A percentile compares a stretch with the other conserved stretches of the same genome.
phyloP scores from a whole-genome alignment of 768 basidiomycete genomes.

The Lactifluus hygrophoroides region DNA sequence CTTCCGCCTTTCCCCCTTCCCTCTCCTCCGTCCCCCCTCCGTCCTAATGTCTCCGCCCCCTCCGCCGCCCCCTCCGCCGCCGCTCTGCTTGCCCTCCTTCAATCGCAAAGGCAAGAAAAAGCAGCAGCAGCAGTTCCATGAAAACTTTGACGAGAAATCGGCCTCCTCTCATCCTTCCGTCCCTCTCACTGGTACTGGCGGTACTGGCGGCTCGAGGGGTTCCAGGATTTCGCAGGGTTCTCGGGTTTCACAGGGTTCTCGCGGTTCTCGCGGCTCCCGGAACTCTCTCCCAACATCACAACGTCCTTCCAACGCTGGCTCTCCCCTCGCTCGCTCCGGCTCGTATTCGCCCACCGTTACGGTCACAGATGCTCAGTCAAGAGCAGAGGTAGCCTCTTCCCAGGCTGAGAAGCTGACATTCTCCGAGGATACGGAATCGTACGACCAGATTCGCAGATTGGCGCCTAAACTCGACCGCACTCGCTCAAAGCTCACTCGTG shows the following conservation, averaged over 20 bases:
- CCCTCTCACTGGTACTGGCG: background rate
- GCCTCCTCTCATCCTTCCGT: background rate
- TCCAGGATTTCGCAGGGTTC: no score
- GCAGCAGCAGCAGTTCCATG: slow-evolving; percentile 11
- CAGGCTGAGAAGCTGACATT: slow-evolving; percentile 16
- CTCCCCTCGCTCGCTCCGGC: slow-evolving; percentile 14
- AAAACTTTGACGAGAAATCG: slow-evolving; percentile 13
- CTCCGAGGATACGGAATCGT: slow-evolving; percentile 22
- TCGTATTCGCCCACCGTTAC: slow-evolving; percentile 19
- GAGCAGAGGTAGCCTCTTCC: slow-evolving; percentile 8
- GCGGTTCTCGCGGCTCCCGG: background rate
- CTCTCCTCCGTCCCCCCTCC: background rate
- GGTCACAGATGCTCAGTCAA: slow-evolving; percentile 14
- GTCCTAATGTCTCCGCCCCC: slow-evolving; percentile 5
- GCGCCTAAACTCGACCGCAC: slow-evolving; percentile 20
- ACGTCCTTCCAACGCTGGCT: slow-evolving; percentile 3
- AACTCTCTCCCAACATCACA: slow-evolving; percentile 6
- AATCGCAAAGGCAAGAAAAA: slow-evolving; percentile 18
- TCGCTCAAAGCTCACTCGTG: slow-evolving; percentile 17
- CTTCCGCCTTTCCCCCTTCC: background rate
- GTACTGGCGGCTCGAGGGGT: background rate
- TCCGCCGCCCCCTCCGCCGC: slow-evolving; percentile 16
- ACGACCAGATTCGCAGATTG: slow-evolving; percentile 10
- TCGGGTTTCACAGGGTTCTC: no score
- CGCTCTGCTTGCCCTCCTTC: slow-evolving; percentile 19